phyloP scores from a whole-genome alignment of 1,284 basidiomycete species.

The Hymenochaete sp. region DNA sequence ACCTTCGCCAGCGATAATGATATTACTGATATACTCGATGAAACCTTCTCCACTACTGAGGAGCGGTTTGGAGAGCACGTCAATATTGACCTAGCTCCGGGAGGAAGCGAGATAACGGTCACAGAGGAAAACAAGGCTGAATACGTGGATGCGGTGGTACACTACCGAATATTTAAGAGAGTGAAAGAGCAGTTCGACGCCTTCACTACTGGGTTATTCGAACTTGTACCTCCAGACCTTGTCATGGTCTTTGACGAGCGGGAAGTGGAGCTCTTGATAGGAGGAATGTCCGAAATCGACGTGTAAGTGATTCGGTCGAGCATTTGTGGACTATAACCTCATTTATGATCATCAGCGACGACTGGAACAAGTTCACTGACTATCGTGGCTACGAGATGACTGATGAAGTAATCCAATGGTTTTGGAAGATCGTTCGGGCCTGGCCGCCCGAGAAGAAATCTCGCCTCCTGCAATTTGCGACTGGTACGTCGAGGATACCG shows the following conservation, averaged over 20 bases:
- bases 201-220: constrained; percentile 92
- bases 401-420: constrained; percentile 93
- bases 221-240: constrained; percentile 88
- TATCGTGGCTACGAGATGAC: constrained; percentile 66
- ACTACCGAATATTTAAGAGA: constrained; percentile 85
- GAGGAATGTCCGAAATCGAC: constrained; percentile 95
- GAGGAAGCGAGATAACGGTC: constrained; percentile 72
- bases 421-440: constrained; percentile 89
- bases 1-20: constrained; percentile 62
- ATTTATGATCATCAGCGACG: constrained; percentile 37
- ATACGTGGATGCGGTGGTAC: constrained; percentile 84
- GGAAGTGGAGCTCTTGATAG: constrained; percentile 86
- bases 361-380: constrained; percentile 73
- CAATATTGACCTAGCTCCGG: constrained; percentile 80
- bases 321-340: not conserved
- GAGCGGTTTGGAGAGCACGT: constrained; percentile 93
- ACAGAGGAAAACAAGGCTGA: constrained; percentile 95
- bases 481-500: constrained; percentile 87
- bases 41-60: constrained; percentile 85
- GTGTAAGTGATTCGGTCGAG: constrained; percentile 41
- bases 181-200: constrained; percentile 95
- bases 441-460: constrained; percentile 94
- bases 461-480: constrained; percentile 84
- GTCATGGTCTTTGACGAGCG: constrained; percentile 95
- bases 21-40: constrained; percentile 84